These are phyloP conservation scores for Leccinum disarticulatum DNA, from an alignment of 768 basidiomycete species.

Conservation along the genomic window DNA sequence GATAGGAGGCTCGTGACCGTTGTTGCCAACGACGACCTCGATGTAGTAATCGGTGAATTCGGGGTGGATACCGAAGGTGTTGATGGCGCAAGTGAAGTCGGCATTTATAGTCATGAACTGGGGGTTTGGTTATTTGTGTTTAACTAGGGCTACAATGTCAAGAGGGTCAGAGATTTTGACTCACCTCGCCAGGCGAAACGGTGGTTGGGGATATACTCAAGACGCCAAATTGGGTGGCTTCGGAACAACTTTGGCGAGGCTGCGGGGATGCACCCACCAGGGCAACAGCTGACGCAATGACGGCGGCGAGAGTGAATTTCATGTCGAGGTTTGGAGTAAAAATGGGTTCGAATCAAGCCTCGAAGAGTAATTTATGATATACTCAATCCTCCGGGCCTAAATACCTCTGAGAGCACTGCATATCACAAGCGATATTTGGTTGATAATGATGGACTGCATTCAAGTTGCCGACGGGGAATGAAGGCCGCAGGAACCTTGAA, in stretches of 20 bases:
- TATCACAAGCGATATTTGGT: neutral
- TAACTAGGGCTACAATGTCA: neutral
- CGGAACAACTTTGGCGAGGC: conserved; percentile 22
- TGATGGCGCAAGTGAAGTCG: conserved; percentile 30
- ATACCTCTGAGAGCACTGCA: conserved; percentile 9
- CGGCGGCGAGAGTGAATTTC: conserved; percentile 3
- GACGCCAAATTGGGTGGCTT: conserved; percentile 23
- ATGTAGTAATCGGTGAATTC: conserved; percentile 34
- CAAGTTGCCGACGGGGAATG: neutral
- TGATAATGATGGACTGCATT: neutral
- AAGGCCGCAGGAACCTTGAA: conserved; percentile 2
- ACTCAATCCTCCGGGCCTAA: conserved; percentile 6
- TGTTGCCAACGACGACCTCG: conserved; percentile 35
- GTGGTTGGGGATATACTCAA: conserved; percentile 21
- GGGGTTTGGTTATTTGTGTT: neutral
- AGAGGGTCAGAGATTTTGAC: neutral
- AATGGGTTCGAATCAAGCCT: neutral
- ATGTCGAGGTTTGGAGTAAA: neutral
- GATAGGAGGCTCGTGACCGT: conserved; percentile 32
- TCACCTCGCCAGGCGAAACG: conserved; percentile 26
- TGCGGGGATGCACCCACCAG: conserved; percentile 21
- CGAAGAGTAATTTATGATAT: neutral
- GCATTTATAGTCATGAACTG: conserved; percentile 23
- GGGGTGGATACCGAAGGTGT: conserved; percentile 16
- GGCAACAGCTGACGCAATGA: conserved; percentile 12